phyloP scores from a whole-genome alignment of 352 stramenopile species.

The Pilasporangium apinafurcum region DNA sequence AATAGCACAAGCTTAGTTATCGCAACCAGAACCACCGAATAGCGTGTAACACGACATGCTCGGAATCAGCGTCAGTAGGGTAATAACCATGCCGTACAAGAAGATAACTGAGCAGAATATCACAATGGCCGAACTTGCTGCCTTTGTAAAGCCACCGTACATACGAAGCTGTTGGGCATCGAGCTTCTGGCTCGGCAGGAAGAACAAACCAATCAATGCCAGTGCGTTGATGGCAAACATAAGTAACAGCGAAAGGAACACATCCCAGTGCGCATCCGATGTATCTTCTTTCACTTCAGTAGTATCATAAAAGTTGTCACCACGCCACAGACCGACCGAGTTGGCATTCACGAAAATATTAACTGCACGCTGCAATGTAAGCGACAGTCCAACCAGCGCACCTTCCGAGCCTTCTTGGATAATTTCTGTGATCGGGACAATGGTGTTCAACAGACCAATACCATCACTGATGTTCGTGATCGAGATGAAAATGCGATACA shows the following conservation, averaged over 20 bases:
- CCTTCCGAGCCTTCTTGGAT: slow-evolving; percentile 20
- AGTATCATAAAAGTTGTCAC: slow-evolving; percentile 14
- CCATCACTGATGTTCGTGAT: slow-evolving; percentile 18
- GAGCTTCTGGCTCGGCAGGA: slow-evolving; percentile 48
- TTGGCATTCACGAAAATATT: slow-evolving; percentile 24
- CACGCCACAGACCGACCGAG: slow-evolving; percentile 14
- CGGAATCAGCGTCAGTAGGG: slow-evolving; percentile 9
- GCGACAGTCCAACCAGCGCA: slow-evolving; percentile 12
- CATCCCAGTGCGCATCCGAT: slow-evolving; percentile 5
- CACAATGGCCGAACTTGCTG: slow-evolving; percentile 6
- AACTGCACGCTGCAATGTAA: slow-evolving; percentile 19
- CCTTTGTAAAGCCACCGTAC: slow-evolving; percentile 56
- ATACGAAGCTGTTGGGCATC: slow-evolving; percentile 63
- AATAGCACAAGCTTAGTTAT: no score
- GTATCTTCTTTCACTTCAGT: slow-evolving; percentile 10
- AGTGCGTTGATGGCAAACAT: slow-evolving; percentile 28
- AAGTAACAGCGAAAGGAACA: slow-evolving; percentile 17
- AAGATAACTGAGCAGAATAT: slow-evolving; percentile 4
- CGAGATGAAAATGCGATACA: slow-evolving; percentile 10
- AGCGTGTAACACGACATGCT: slow-evolving; percentile 1
- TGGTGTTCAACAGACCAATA: slow-evolving; percentile 17
- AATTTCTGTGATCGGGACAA: slow-evolving; percentile 27
- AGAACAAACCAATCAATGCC: slow-evolving; percentile 14
- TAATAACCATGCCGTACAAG: slow-evolving; percentile 7
- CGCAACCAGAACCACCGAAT: background rate